Base-by-base conservation (phyloP, 768 basidiomycete species). In the Termitomyces sp. region DNA sequence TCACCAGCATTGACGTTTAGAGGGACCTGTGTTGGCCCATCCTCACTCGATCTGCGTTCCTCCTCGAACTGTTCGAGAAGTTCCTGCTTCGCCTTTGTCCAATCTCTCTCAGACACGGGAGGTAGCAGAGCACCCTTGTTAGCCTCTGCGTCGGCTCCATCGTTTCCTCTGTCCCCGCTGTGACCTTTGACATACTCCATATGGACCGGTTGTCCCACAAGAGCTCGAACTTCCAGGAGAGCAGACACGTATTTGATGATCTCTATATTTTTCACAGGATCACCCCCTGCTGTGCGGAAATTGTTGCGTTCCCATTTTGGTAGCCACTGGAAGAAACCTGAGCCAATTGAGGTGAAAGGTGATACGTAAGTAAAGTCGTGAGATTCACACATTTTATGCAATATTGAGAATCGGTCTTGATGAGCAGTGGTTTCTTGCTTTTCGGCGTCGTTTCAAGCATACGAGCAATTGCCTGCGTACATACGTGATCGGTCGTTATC, bases 381-480 rank as follows among this genome's bases (percentile, higher is more conserved):
- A 46, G 35, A 44, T 12, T 67, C 73, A 54, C 59, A 95, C 95
- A 94, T 48, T 83, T 72, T 4, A 93, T 92, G 1, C 85, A 85
- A 65, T 97, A 97, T 44, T 82, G 72, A 0, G 95, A 97, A 70
- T 98, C 95, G 0, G 91, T 87, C 63, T 87, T 88, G 64, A 97
- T 90, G 48, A 90, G 64, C 2, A 98, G 72, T 0, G 83, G 77
- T 29, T 69, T 78, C 45, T 77, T 75, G 11, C 75, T 72, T 10
- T 70, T 75, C 0, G 89, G 88, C 1, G 86, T 80, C 0, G 82
- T 84, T 69, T 97, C 92, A 5, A 98, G 74, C 19, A 88, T 80
- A 19, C 94, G 85, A 19, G 89, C 76, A 57, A 97, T 91, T 11
- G 94, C 92, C 95, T 96, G 65, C 42, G 45, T 52, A 21, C 34